These are phyloP conservation scores for Parietichytrium sp. DNA, from an alignment of 108 stramenopile species.

Conservation along the genomic window DNA sequence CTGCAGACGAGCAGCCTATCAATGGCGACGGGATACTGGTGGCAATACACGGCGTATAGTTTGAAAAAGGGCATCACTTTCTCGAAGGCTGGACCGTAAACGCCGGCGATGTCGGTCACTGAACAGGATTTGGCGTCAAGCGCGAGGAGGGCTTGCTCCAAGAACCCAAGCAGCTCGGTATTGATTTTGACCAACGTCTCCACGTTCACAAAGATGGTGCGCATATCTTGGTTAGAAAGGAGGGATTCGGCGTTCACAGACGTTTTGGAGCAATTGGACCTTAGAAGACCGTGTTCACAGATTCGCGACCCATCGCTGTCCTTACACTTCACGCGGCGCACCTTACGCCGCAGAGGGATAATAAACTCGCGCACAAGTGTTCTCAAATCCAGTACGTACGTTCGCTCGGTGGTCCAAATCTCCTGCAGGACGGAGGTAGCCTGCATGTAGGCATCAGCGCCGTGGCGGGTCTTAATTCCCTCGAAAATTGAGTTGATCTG, in stretches of 20 bases:
- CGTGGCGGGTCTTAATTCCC: background rate
- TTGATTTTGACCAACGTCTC: constrained; percentile 38
- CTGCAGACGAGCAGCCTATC: background rate
- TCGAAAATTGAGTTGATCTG: background rate
- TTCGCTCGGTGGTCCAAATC: constrained; percentile 32
- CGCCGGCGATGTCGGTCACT: background rate
- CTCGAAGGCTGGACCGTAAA: constrained; percentile 21
- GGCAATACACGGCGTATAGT: constrained; percentile 35
- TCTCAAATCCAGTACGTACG: background rate
- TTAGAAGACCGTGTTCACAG: constrained; percentile 24
- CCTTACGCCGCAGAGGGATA: background rate
- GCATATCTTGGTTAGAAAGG: background rate
- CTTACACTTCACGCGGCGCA: background rate
- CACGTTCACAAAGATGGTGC: constrained; percentile 22
- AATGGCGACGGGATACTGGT: constrained; percentile 24
- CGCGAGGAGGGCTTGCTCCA: background rate
- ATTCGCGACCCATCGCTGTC: background rate
- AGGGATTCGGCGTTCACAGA: background rate
- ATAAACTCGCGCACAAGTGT: background rate
- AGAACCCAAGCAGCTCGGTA: background rate
- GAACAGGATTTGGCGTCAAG: background rate
- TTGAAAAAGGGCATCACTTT: constrained; percentile 13
- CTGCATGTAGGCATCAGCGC: constrained; percentile 1
- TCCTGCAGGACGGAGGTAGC: background rate
- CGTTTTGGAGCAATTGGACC: background rate